These are phyloP conservation scores for Fusarium sp. DNA, from an alignment of 2,329 filamentous ascomycete species.

Conservation along the genomic window DNA sequence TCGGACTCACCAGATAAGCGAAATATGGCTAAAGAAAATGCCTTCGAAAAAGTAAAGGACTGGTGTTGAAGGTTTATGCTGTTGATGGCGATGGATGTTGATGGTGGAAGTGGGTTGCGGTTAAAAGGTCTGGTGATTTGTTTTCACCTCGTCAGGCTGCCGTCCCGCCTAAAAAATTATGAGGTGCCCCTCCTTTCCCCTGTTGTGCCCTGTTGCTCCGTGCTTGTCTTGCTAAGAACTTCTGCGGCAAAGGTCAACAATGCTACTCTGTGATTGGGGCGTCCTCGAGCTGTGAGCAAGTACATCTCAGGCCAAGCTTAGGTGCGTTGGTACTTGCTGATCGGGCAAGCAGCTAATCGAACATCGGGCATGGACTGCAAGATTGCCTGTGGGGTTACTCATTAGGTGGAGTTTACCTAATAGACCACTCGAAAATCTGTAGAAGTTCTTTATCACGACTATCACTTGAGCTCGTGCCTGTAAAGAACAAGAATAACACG, in stretches of 20 bases:
- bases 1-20: slow-evolving; percentile 41
- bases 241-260: slow-evolving; percentile 30
- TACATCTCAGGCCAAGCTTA: slow-evolving; percentile 24
- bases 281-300: slow-evolving; percentile 20
- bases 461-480: too few relatives aligned
- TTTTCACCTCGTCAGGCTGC: slow-evolving; percentile 44
- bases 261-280: slow-evolving; percentile 41
- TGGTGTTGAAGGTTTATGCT: slow-evolving; percentile 22
- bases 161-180: slow-evolving; percentile 39
- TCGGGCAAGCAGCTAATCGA: neutral
- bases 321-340: slow-evolving; percentile 30
- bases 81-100: slow-evolving; percentile 35
- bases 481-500: neutral
- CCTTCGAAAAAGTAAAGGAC: slow-evolving; percentile 15
- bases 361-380: slow-evolving; percentile 13
- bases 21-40: slow-evolving; percentile 31
- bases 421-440: slow-evolving; percentile 3
- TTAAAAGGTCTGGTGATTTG: slow-evolving; percentile 49
- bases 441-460: neutral
- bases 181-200: slow-evolving; percentile 47
- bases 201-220: slow-evolving; percentile 34
- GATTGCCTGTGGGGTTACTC: slow-evolving; percentile 35
- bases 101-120: slow-evolving; percentile 43
- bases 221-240: slow-evolving; percentile 21
- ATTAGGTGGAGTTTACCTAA: slow-evolving; percentile 18